Evolutionary conservation across 495 filamentous ascomycete species (phyloP).

Genomic region (Pyrenula aspistea): DNA sequence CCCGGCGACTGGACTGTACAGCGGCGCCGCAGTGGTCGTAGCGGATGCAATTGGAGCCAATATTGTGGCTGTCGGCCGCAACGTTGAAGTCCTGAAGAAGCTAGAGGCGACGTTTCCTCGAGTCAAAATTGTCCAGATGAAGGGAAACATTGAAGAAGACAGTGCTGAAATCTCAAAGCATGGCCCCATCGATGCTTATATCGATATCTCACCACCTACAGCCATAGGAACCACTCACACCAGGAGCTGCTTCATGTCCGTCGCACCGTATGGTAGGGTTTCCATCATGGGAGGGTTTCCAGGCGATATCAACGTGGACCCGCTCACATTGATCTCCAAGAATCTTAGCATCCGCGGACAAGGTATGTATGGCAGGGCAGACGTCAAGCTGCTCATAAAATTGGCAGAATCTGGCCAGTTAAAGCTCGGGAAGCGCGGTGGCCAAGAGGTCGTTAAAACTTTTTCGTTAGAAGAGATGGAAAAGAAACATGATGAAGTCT

Average conservation of each 20-base stretch:
- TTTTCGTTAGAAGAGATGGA: constrained; percentile 1
- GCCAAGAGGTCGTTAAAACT: neutral
- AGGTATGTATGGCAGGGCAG: constrained; percentile 36
- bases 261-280: constrained; percentile 28
- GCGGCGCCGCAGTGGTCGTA: constrained; percentile 27
- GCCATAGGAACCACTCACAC: constrained; percentile 26
- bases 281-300: constrained; percentile 34
- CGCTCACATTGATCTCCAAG: constrained; percentile 21
- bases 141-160: constrained; percentile 28
- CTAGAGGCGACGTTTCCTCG: constrained; percentile 9
- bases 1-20: constrained; percentile 33
- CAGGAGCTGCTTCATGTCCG: constrained; percentile 21
- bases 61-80: constrained; percentile 36
- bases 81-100: constrained; percentile 14
- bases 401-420: neutral
- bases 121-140: constrained; percentile 25
- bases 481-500: constrained; percentile 9
- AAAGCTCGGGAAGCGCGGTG: neutral
- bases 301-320: constrained; percentile 23
- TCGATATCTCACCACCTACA: constrained; percentile 35
- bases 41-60: constrained; percentile 34
- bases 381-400: constrained; percentile 19
- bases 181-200: constrained; percentile 24
- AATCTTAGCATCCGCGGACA: constrained; percentile 32
- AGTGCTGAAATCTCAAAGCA: constrained; percentile 15